Conservation (phyloP, 441 rosid species). For the Populus hybrid region DNA sequence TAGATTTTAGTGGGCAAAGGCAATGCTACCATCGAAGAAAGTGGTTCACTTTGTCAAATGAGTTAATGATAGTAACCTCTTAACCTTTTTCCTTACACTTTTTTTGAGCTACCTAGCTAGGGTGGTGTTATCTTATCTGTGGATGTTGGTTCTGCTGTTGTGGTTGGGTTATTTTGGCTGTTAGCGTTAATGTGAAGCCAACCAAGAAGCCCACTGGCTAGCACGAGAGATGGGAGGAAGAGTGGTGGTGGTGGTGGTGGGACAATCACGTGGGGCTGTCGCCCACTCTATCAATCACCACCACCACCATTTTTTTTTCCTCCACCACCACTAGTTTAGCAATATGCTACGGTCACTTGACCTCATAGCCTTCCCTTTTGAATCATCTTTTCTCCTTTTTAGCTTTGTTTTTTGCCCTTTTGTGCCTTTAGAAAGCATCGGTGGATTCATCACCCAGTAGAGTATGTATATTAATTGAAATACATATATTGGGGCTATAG, state of each 20-base stretch:
- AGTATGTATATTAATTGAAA: not conserved
- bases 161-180: constrained; percentile 61
- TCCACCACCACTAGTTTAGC: constrained; percentile 12
- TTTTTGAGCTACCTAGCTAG: not conserved
- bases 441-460: constrained; percentile 26
- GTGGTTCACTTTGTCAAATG: constrained; percentile 39
- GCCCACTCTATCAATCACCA: constrained; percentile 42
- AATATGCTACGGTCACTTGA: constrained; percentile 28
- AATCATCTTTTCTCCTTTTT: constrained; percentile 5
- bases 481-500: not conserved
- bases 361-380: not conserved
- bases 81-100: constrained; percentile 12
- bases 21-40: constrained; percentile 27
- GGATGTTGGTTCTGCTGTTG: constrained; percentile 26
- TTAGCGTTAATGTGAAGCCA: constrained; percentile 96
- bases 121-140: constrained; percentile 18
- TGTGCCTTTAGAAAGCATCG: constrained; percentile 20
- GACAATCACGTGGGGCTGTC: constrained; percentile 77
- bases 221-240: constrained; percentile 9
- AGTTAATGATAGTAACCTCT: constrained; percentile 48
- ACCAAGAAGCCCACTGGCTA: constrained; percentile 42
- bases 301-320: not conserved
- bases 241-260: constrained; percentile 54
- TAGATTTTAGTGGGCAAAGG: constrained; percentile 28
- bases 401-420: constrained; percentile 23